A percentile compares a stretch with the other conserved stretches of the same genome.
Conservation (phyloP, 495 filamentous ascomycete genomes). For the Terfezia claveryi region DNA sequence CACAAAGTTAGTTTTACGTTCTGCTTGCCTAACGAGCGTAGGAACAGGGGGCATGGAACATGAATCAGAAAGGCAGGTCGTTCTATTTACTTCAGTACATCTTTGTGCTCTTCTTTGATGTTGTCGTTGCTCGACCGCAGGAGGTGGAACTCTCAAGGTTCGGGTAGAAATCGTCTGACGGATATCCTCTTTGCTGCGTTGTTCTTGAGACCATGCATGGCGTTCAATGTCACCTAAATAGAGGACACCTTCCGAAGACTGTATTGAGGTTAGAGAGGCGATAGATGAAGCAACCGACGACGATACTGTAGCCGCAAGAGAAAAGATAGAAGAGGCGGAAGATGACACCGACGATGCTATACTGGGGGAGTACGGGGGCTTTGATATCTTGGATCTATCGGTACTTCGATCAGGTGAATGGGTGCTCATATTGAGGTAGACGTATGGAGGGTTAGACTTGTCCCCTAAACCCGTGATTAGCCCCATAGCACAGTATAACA, state of each 20-base stretch:
- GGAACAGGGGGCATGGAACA: slow-evolving; percentile 59
- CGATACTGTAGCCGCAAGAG: slow-evolving; percentile 41
- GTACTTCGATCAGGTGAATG: slow-evolving; percentile 10
- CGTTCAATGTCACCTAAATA: slow-evolving; percentile 14
- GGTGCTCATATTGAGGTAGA: no score
- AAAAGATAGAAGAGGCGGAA: slow-evolving; percentile 39
- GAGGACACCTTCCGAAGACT: slow-evolving; percentile 21
- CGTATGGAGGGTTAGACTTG: no score
- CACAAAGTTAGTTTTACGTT: slow-evolving; percentile 89
- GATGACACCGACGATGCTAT: slow-evolving; percentile 14
- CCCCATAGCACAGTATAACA: no score
- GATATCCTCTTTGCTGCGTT: slow-evolving; percentile 1
- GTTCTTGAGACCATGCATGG: slow-evolving; percentile 6
- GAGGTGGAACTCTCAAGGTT: slow-evolving; percentile 23
- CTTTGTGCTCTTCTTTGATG: slow-evolving; percentile 47
- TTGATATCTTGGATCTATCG: slow-evolving; percentile 7
- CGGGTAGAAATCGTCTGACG: slow-evolving; percentile 20
- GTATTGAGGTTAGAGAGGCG: slow-evolving; percentile 22
- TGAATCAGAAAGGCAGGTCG: slow-evolving; percentile 15
- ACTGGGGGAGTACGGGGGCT: slow-evolving; percentile 8
- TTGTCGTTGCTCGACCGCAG: slow-evolving; percentile 43
- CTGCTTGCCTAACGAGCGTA: slow-evolving; percentile 42
- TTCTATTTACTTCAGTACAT: no score
- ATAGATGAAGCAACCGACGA: slow-evolving; percentile 29
- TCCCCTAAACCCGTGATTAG: no score